Evolutionary conservation across 495 filamentous ascomycete species (phyloP).

Genomic region (Tetracladium setigerum): DNA sequence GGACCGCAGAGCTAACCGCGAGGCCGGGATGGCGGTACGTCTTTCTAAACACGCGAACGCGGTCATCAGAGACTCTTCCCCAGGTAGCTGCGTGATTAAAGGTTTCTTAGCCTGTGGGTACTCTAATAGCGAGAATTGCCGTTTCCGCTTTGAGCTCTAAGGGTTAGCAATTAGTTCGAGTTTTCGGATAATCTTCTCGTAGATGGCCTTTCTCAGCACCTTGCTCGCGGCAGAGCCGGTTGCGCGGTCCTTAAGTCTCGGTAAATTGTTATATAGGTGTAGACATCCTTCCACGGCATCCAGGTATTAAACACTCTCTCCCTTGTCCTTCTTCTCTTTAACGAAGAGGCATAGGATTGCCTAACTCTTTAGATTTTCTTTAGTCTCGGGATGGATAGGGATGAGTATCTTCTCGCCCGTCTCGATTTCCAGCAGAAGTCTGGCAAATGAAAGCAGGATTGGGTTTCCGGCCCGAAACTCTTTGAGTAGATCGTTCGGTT

Average conservation of each 20-base stretch:
- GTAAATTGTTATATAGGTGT: conserved; percentile 2
- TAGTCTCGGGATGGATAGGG: background rate
- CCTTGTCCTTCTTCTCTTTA: background rate
- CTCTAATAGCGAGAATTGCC: background rate
- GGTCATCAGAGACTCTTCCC: background rate
- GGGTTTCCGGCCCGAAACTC: conserved; percentile 2
- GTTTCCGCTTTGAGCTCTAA: background rate
- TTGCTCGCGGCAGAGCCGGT: background rate
- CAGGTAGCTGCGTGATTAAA: background rate
- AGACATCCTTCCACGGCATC: conserved; percentile 6
- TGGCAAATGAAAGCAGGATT: conserved; percentile 9
- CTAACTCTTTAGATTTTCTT: conserved; percentile 1
- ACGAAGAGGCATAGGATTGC: conserved; percentile 1
- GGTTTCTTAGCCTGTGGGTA: background rate
- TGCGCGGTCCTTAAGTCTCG: conserved; percentile 1
- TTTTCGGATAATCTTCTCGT: background rate
- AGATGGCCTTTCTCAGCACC: background rate
- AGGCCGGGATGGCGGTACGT: background rate
- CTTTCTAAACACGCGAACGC: background rate
- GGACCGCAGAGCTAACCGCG: background rate
- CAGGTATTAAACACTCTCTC: conserved; percentile 4
- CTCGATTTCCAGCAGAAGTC: conserved; percentile 7
- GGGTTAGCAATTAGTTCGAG: background rate
- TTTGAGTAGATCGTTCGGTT: background rate
- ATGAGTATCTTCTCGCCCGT: conserved; percentile 4